Evolutionary conservation across 148 eudicot species (phyloP).

Genomic region (Cornus kousa): DNA sequence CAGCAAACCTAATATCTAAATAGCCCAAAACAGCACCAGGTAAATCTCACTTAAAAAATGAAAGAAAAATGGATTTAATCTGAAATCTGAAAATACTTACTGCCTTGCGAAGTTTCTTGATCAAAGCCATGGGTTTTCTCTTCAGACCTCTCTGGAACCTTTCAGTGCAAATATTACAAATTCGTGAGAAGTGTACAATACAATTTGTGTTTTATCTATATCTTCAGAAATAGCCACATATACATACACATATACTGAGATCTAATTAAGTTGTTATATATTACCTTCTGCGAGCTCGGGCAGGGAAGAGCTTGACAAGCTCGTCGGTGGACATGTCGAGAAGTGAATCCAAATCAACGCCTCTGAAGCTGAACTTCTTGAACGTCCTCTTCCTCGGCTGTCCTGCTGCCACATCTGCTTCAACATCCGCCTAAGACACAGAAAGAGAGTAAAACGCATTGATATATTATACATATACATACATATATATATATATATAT

Average conservation of each 20-base stretch:
- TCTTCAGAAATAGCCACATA: no score
- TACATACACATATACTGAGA: no score
- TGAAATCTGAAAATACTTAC: constrained; percentile 21
- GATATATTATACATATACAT: no score
- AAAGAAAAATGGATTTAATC: no score
- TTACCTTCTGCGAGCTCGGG: constrained; percentile 65
- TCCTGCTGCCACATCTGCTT: constrained; percentile 59
- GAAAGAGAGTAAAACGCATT: neutral
- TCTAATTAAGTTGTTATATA: neutral
- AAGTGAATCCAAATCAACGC: constrained; percentile 75
- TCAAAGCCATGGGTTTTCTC: constrained; percentile 78
- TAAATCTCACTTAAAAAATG: no score
- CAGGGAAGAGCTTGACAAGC: constrained; percentile 66
- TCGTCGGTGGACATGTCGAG: constrained; percentile 78
- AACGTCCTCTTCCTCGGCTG: constrained; percentile 85
- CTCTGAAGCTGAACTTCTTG: constrained; percentile 82
- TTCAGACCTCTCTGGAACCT: constrained; percentile 68
- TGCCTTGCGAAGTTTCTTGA: constrained; percentile 73
- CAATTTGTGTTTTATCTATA: no score
- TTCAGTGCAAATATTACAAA: neutral
- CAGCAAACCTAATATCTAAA: no score
- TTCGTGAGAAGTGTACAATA: neutral
- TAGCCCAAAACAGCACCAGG: no score
- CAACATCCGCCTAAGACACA: neutral
- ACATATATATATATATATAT: neutral